Conservation (phyloP, 164 flowering plant genomes). For the Vitis rupestris region DNA sequence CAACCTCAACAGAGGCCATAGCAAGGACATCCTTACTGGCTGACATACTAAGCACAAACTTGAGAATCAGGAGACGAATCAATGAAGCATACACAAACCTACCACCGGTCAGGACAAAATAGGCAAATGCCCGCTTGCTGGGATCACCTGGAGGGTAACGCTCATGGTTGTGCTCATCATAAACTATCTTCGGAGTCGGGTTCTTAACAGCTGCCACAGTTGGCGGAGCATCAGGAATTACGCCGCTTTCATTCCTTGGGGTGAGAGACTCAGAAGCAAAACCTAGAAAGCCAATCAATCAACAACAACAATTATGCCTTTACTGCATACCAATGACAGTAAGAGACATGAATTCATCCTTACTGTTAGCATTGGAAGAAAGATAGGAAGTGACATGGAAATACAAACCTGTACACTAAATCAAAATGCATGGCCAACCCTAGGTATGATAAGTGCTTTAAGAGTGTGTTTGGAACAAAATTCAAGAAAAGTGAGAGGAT, state of each 20-base stretch:
- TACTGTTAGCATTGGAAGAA: neutral
- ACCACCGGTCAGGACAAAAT: constrained; percentile 54
- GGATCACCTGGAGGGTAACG: constrained; percentile 56
- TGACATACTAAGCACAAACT: constrained; percentile 55
- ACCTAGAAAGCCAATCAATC: constrained; percentile 21
- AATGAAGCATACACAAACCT: constrained; percentile 53
- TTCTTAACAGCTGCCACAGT: constrained; percentile 47
- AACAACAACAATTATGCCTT: neutral
- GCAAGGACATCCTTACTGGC: constrained; percentile 61
- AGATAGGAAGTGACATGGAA: neutral
- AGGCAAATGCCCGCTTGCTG: constrained; percentile 56
- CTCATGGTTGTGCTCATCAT: constrained; percentile 52
- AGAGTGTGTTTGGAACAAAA: too few species aligned
- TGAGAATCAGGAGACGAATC: constrained; percentile 45
- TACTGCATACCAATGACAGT: neutral
- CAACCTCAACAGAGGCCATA: constrained; percentile 58
- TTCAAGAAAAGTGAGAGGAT: too few species aligned
- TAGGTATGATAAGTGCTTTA: too few species aligned
- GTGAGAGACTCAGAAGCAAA: constrained; percentile 32
- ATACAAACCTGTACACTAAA: too few species aligned
- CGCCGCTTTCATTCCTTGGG: constrained; percentile 16
- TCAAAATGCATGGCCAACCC: too few species aligned
- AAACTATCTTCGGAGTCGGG: constrained; percentile 46
- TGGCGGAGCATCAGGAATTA: constrained; percentile 28
- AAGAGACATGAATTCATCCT: neutral